These are phyloP conservation scores for Amylostereum areolatum DNA, from an alignment of 1,284 basidiomycete genomes.

Conservation along the genomic window DNA sequence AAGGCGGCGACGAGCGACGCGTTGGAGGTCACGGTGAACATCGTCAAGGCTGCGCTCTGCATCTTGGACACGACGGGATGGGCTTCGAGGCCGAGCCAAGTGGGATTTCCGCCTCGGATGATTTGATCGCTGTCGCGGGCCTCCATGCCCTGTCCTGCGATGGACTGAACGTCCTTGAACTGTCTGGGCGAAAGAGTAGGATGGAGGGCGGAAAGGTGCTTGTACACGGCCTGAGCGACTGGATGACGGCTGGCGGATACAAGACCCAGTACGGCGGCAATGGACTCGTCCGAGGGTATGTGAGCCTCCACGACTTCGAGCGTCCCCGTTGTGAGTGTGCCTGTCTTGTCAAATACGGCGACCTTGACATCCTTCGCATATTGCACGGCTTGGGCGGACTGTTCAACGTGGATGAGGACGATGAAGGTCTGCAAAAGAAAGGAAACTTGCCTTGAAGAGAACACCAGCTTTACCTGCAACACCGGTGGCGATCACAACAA, in stretches of 20 bases:
- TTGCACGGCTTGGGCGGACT: constrained; percentile 23
- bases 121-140: constrained; percentile 18
- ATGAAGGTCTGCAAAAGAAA: too few species aligned
- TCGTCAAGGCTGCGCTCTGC: constrained; percentile 23
- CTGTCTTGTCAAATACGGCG: constrained; percentile 43
- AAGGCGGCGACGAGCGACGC: constrained; percentile 31
- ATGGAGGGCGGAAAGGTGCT: constrained; percentile 13
- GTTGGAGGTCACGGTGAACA: constrained; percentile 29
- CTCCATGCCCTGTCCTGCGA: constrained; percentile 33
- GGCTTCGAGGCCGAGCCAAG: constrained; percentile 22
- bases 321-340: constrained; percentile 33
- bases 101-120: constrained; percentile 30
- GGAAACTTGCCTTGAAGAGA: constrained; percentile 23
- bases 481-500: constrained; percentile 28
- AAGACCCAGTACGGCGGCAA: constrained; percentile 10
- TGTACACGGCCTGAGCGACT: constrained; percentile 26
- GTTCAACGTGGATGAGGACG: not conserved
- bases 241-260: constrained; percentile 15
- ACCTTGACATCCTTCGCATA: constrained; percentile 24
- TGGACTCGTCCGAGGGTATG: constrained; percentile 15
- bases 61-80: constrained; percentile 17
- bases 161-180: constrained; percentile 21
- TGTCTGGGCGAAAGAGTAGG: constrained; percentile 1
- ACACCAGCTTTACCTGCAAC: constrained; percentile 28
- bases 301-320: constrained; percentile 24